Evolutionary conservation across 306 rosid species (phyloP), one percentile per base, ranked within the genome.

Genomic region (Citrullus colocynthis): DNA sequence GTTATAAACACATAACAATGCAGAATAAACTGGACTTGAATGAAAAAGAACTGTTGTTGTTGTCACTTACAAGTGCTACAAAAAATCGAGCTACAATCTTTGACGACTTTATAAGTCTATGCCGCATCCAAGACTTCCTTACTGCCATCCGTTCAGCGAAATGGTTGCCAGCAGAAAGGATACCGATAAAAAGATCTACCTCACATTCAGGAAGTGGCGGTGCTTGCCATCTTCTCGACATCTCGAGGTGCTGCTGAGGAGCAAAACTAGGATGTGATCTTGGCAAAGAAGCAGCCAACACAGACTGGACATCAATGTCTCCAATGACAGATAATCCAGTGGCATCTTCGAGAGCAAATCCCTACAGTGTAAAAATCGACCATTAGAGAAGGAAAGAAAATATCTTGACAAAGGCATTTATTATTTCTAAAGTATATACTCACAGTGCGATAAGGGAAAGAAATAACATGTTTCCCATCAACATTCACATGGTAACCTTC

Each of bases 81-180:
- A 95, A 95, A 84, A 95, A 92, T 67, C 99, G 99, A 69, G 89
- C 94, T 39, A 90, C 93, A 74, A 87, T 96, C 56, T 80, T 85
- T 14, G 96, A 92, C n/a, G 97, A 89, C 79, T 79, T 85, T 77
- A 95, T 84, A 62, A 89, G 89, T 74, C 49, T 82, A 83, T 95
- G 92, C 80, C 89, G 97, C 97, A 92, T 90, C 99, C 99, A 95
- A 56, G 99, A 92, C 85, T 88, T 95, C 85, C 99, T 89, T 11
- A 82, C 90, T 9, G 99, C 97, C 99, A 95, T 95, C 79, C 99
- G 84, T 88, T 95, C 99, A 0, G 96, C 91, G 64, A 95, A 95
- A 88, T 95, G 98, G 86, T 92, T 95, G 74, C 98, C 98, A 71
- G 99, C 99, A 34, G 99, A 95, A 73, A 95, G 99, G 77, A 95